phyloP scores from a whole-genome alignment of 1,284 basidiomycete species.

The Anthracocystis setariae region DNA sequence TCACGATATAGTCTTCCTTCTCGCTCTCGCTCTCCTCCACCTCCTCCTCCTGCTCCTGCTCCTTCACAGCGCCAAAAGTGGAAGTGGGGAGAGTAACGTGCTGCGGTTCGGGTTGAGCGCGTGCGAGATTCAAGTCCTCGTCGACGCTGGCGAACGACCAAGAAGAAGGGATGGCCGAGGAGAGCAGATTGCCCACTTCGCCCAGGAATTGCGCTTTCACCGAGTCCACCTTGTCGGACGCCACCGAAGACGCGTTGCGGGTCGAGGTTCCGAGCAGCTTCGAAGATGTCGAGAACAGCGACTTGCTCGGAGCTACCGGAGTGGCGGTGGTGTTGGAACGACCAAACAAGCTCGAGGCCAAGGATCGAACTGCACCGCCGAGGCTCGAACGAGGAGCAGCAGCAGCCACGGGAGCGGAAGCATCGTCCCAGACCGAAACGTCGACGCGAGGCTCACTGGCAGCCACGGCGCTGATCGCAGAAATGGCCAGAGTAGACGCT shows the following conservation, averaged over 20 bases:
- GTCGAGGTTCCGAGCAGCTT: conserved; percentile 26
- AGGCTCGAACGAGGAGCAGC: conserved; percentile 8
- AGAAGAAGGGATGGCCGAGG: neutral
- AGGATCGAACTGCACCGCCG: conserved; percentile 29
- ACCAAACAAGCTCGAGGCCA: conserved; percentile 36
- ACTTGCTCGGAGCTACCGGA: conserved; percentile 1
- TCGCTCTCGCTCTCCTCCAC: conserved; percentile 11
- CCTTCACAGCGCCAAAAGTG: too few species aligned
- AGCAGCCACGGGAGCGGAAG: neutral
- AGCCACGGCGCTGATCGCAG: conserved; percentile 27
- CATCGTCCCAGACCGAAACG: conserved; percentile 19
- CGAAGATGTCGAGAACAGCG: conserved; percentile 17
- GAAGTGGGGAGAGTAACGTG: too few species aligned
- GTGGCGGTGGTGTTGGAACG: conserved; percentile 1
- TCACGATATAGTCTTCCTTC: conserved; percentile 38
- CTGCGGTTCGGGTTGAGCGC: conserved; percentile 8
- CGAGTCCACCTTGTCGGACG: conserved; percentile 7
- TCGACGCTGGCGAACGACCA: neutral
- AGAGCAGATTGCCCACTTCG: conserved; percentile 18
- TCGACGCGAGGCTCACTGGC: conserved; percentile 11
- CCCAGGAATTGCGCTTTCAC: conserved; percentile 34
- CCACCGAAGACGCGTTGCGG: neutral
- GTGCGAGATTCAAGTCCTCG: conserved; percentile 1
- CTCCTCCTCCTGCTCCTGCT: conserved; percentile 1
- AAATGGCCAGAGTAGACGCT: conserved; percentile 9